Evolutionary conservation across 805 yeast genomes (phyloP).

Genomic region (Maudiozyma barnettii): DNA sequence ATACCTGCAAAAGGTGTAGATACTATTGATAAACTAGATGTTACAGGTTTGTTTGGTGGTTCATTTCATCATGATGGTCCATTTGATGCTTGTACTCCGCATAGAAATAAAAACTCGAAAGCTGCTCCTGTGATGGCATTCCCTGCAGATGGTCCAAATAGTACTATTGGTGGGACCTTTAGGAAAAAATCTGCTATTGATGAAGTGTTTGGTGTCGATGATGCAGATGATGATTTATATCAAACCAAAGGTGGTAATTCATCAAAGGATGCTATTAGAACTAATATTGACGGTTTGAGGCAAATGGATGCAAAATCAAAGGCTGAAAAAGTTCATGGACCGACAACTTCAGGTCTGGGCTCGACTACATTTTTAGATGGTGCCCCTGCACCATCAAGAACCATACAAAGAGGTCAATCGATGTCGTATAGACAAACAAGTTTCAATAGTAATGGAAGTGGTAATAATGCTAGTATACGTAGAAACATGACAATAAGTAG

Average conservation of each 20-base stretch:
- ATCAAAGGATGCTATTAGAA: slow-evolving; percentile 38
- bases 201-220: slow-evolving; percentile 62
- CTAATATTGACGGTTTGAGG: slow-evolving; percentile 40
- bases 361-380: slow-evolving; percentile 90
- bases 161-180: slow-evolving; percentile 40
- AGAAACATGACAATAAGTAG: slow-evolving; percentile 9
- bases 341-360: slow-evolving; percentile 80
- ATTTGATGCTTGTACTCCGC: slow-evolving; percentile 96
- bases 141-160: slow-evolving; percentile 90
- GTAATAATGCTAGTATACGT: slow-evolving; percentile 12
- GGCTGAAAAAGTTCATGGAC: slow-evolving; percentile 74
- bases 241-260: slow-evolving; percentile 11
- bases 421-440: slow-evolving; percentile 53
- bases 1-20: slow-evolving; percentile 65
- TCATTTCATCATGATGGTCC: slow-evolving; percentile 99
- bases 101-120: slow-evolving; percentile 66
- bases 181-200: slow-evolving; percentile 58
- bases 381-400: slow-evolving; percentile 68
- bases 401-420: slow-evolving; percentile 76
- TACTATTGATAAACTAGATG: slow-evolving; percentile 91
- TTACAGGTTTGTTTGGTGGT: slow-evolving; percentile 87
- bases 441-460: slow-evolving; percentile 6
- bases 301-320: slow-evolving; percentile 64
- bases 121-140: slow-evolving; percentile 92
- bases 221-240: slow-evolving; percentile 29